A percentile compares a stretch with the other conserved stretches of the same genome.
These are phyloP conservation scores for Xylaria sp. DNA, from an alignment of 2,329 filamentous ascomycete species.

Conservation along the genomic window DNA sequence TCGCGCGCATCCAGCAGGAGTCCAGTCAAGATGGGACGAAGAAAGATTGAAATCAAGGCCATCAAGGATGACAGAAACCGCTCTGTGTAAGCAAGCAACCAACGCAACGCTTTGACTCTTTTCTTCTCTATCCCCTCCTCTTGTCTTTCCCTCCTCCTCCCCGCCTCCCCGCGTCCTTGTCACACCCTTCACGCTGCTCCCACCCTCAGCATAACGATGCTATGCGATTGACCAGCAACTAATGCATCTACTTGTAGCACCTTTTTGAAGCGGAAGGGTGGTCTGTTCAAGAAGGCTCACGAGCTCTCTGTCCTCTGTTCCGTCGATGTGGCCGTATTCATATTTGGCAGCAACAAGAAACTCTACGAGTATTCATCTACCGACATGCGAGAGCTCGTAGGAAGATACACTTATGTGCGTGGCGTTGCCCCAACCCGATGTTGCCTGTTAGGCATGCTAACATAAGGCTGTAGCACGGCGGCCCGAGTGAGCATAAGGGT, in stretches of 20 bases:
- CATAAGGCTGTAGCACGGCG: constrained; percentile 65
- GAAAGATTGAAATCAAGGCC: constrained; percentile 99
- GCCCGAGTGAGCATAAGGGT: constrained; percentile 92
- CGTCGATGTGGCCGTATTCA: constrained; percentile 97
- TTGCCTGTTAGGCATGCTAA: constrained; percentile 15
- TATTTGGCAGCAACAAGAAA: constrained; percentile 98
- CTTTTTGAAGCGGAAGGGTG: constrained; percentile 97
- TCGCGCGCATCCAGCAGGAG: constrained; percentile 4
- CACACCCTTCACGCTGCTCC: not conserved
- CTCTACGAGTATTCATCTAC: constrained; percentile 94
- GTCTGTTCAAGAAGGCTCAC: constrained; percentile 98
- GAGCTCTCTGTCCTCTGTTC: constrained; percentile 97
- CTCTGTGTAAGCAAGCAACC: constrained; percentile 75
- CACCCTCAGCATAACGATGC: not conserved
- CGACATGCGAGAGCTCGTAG: constrained; percentile 87
- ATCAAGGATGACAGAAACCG: constrained; percentile 98
- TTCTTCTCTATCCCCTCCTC: constrained; percentile 2
- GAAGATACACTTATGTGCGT: constrained; percentile 85
- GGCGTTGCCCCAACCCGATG: not conserved
- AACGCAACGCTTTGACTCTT: constrained; percentile 3
- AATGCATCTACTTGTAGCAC: constrained; percentile 54
- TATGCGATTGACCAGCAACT: constrained; percentile 9
- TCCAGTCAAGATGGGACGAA: constrained; percentile 70
- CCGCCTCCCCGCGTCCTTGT: not conserved
- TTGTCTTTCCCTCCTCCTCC: not conserved